Evolutionary conservation across 768 basidiomycete species (phyloP).

Genomic region (Agaricus bisporus): DNA sequence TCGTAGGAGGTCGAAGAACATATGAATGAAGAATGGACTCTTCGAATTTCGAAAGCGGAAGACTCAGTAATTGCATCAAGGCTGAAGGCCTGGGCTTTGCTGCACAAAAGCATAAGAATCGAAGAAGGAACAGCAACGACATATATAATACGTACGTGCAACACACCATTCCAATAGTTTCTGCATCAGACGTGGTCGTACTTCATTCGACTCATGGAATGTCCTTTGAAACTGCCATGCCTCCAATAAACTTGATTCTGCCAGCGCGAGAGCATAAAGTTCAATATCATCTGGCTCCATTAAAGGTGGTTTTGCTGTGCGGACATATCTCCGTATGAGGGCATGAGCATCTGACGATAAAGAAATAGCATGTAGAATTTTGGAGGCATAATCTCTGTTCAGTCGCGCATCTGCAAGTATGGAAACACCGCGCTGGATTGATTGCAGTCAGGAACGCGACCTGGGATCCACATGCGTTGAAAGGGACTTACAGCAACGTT

Average conservation of each 20-base stretch:
- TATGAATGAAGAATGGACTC: slow-evolving; percentile 49
- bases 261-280: slow-evolving; percentile 62
- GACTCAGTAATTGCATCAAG: slow-evolving; percentile 54
- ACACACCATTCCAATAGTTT: slow-evolving; percentile 66
- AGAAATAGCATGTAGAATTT: slow-evolving; percentile 65
- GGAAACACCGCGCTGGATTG: slow-evolving; percentile 56
- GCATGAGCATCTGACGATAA: slow-evolving; percentile 39
- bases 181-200: slow-evolving; percentile 46
- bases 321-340: slow-evolving; percentile 68
- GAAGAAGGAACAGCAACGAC: background rate
- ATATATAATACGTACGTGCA: slow-evolving; percentile 44
- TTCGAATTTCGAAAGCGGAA: slow-evolving; percentile 65
- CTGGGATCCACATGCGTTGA: background rate
- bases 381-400: slow-evolving; percentile 71
- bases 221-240: slow-evolving; percentile 75
- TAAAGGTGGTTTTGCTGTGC: slow-evolving; percentile 67
- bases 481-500: slow-evolving; percentile 49
- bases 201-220: slow-evolving; percentile 53
- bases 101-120: slow-evolving; percentile 17
- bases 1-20: slow-evolving; percentile 49
- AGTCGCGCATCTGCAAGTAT: slow-evolving; percentile 70
- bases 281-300: slow-evolving; percentile 67
- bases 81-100: slow-evolving; percentile 54
- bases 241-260: slow-evolving; percentile 55
- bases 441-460: background rate